Conservation (phyloP, 306 rosid genomes). For the Vachellia pachyceras region DNA sequence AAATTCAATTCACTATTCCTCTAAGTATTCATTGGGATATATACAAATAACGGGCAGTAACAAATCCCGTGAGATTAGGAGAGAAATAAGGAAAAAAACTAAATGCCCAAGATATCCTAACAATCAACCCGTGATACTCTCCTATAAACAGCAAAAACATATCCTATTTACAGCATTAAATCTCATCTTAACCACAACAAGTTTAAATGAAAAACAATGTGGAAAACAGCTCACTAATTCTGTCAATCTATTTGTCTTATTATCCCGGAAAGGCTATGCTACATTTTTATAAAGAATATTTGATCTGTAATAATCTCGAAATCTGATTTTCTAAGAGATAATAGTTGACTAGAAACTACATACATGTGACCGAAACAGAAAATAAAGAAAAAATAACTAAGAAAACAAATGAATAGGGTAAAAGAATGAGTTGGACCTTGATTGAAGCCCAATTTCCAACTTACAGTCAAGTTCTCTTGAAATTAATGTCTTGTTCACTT, state of each 20-base stretch:
- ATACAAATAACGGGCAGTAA: too few relatives aligned
- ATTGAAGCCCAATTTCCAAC: background rate
- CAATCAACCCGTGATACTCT: too few relatives aligned
- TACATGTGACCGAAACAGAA: background rate
- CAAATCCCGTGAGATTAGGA: too few relatives aligned
- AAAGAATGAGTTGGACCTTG: background rate
- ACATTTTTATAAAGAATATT: background rate
- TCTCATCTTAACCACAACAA: too few relatives aligned
- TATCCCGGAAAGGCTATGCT: background rate
- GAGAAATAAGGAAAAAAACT: too few relatives aligned
- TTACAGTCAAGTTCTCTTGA: conserved; percentile 3
- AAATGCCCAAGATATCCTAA: too few relatives aligned
- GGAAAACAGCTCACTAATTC: background rate
- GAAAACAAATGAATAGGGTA: background rate
- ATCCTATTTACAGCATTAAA: too few relatives aligned
- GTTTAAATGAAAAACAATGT: conserved; percentile 4
- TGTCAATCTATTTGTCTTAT: background rate
- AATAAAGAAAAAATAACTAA: background rate
- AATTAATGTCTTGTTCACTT: background rate
- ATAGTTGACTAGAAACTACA: background rate
- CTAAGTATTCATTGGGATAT: too few relatives aligned
- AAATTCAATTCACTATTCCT: too few relatives aligned
- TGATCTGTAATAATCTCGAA: background rate
- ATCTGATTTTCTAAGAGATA: background rate
- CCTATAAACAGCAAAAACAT: too few relatives aligned